Base-by-base conservation (phyloP, 441 rosid species). In the Erysimum cheiri region DNA sequence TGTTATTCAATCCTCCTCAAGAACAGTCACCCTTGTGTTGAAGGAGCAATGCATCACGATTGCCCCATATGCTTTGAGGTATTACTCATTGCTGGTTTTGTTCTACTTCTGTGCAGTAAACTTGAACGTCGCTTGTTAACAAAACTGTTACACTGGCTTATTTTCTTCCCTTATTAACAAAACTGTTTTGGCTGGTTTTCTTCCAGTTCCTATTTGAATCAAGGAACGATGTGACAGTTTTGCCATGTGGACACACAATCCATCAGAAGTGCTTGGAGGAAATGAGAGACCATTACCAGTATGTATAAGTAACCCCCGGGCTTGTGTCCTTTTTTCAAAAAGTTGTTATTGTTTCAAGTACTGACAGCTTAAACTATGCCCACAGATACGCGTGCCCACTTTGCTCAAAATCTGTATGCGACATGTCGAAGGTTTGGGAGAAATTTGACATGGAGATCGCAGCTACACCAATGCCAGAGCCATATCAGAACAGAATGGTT, bases 41-140 rank as follows among this genome's bases (percentile, higher is more conserved):
- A 93, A 75, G 93, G 98, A 46, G 97, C 96, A 39, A 93, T 93
- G 98, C 98, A 88, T 75, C 98, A 88, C 40, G 97, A 90, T 41
- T 93, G 98, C 41, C 96, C 98, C 13, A 87, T 93, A 50, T 93
- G 98, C 67, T 93, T 88, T 58, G 98, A 93, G 98, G 98, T 92
- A 76, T 65, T 35, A 14, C 6, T 47, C 49, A 6, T 4, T 40
- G 40, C 13, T 4, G 6, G 29, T 60, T 15, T 35, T 15, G 22
- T 13, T 61, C 26, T 10, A 46, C 52, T 43, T 44, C 19, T 29
- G 13, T 52, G 41, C 4, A 0, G 47, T 55, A 19, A 46, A 8
- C 12, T 14, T 31, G 53, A 63, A 9, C 53, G 3, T 24, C 47
- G 11, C 55, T 31, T 31, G 15, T 10, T 54, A 56, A 47, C 60